phyloP scores from a whole-genome alignment of 2,329 filamentous ascomycete genomes.

The Penicillium sp. region DNA sequence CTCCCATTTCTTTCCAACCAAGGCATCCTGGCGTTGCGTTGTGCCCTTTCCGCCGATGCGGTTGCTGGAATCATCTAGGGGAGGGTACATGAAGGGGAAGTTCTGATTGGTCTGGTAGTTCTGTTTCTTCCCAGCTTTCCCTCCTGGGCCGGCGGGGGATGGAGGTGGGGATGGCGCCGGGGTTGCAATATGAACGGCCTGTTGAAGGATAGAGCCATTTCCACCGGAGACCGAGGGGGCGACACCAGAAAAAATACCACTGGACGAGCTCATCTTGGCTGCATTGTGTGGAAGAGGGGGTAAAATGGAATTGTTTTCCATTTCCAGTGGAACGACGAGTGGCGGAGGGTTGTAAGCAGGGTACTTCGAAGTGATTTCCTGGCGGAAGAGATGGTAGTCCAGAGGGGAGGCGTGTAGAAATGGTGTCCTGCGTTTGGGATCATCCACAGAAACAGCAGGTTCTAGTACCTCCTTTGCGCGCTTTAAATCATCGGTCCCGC shows the following conservation, averaged over 20 bases:
- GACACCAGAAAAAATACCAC: conserved; percentile 59
- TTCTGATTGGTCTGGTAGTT: conserved; percentile 99
- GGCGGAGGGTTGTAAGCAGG: conserved; percentile 90
- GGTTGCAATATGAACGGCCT: conserved; percentile 97
- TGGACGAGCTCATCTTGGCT: conserved; percentile 57
- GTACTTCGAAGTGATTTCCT: conserved; percentile 97
- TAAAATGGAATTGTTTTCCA: conserved; percentile 85
- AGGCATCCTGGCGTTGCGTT: conserved; percentile 71
- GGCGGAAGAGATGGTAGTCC: conserved; percentile 93
- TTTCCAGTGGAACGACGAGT: conserved; percentile 77
- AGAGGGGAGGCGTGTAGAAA: conserved; percentile 88
- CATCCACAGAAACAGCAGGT: conserved; percentile 44
- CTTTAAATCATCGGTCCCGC: conserved; percentile 70
- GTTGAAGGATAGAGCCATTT: conserved; percentile 76
- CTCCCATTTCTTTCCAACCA: conserved; percentile 85
- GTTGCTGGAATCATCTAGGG: conserved; percentile 83
- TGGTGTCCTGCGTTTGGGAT: conserved; percentile 61
- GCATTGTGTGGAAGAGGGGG: conserved; percentile 78
- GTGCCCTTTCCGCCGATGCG: conserved; percentile 84
- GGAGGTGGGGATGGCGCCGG: conserved; percentile 93
- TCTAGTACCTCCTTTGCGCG: conserved; percentile 69
- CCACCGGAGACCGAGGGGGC: conserved; percentile 46
- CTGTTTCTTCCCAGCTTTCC: conserved; percentile 95
- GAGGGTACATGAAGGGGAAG: conserved; percentile 96
- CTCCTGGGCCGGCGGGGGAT: conserved; percentile 76